Evolutionary conservation across 306 rosid species (phyloP), one percentile per base, ranked within the genome.

Genomic region (Astragalus membranaceus): DNA sequence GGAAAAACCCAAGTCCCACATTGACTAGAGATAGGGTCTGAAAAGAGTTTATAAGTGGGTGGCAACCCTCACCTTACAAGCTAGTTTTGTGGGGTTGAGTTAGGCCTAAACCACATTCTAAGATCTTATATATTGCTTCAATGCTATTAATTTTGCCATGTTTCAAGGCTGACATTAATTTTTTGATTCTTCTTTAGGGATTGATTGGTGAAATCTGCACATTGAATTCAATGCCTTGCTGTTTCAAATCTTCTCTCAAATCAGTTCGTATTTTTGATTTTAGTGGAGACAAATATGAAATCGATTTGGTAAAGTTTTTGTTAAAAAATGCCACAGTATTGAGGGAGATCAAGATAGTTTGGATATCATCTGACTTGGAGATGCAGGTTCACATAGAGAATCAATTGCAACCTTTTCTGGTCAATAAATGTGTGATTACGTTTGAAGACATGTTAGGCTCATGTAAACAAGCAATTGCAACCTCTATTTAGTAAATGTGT

Each of bases 161-260:
- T 56, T 75, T 75, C 39, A 74, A 11, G 36, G 36, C n/a, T 5
- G 0, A 13, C 5, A 47, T 8, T 65, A 8, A 14, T 9, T 42
- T 60, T 2, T 11, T 76, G 23, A 12, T 51, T 61, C 52, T 13
- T 26, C 8, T 42, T 15, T 41, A 61, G 80, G 71, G 70, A 42
- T 11, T 10, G 26, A 7, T 15, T 60, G 76, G 76, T 57, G 76
- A 61, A 69, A 14, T 51, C 0, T 51, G 48, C 58, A 30, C 6
- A 69, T 30, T 16, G 7, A 76, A 29, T 23, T 61, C 59, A 51
- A 50, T 51, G 30, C 71, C 80, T 20, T 20, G 1, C 42, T 69
- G 76, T 61, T 39, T 69, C 6, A 69, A 42, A 55, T 69, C 20
- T 42, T 13, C 42, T 51, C 65, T 76, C 42, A 50, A 60, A 32